Percentiles rank a stretch among this genome's conserved stretches.
phyloP scores from a whole-genome alignment of 1,284 basidiomycete species.

The Agaricales sp. region DNA sequence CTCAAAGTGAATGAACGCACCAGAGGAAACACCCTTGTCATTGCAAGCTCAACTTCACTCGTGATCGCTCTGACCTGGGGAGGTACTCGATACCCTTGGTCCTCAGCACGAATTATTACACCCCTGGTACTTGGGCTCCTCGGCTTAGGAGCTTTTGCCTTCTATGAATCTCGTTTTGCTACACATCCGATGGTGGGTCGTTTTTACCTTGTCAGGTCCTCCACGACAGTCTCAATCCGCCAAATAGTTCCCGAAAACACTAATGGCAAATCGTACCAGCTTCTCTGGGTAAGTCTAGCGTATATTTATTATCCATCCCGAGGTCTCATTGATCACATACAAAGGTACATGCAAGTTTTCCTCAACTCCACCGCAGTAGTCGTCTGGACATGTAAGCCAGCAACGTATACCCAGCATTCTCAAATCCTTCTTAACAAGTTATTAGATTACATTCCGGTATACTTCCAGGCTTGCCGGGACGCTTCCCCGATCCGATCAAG shows the following conservation, averaged over 20 bases:
- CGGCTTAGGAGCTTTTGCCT: slow-evolving; percentile 5
- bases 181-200: slow-evolving; percentile 5
- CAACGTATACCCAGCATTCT: no score
- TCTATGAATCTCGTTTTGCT: slow-evolving; percentile 5
- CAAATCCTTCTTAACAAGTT: no score
- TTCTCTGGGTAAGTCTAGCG: neutral
- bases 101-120: slow-evolving; percentile 4
- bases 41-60: slow-evolving; percentile 1
- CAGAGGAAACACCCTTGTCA: slow-evolving; percentile 1
- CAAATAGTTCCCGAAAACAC: neutral
- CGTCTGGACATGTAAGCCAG: no score
- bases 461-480: slow-evolving; percentile 11
- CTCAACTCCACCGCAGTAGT: no score
- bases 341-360: no score
- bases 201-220: no score
- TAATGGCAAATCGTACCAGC: slow-evolving; percentile 1
- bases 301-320: no score
- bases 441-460: slow-evolving; percentile 12
- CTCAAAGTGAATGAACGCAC: no score
- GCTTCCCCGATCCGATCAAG: slow-evolving; percentile 8
- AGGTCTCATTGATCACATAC: no score
- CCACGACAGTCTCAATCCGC: neutral
- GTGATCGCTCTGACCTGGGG: slow-evolving; percentile 7
- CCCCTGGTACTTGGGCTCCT: slow-evolving; percentile 5
- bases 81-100: slow-evolving; percentile 7